Base-by-base conservation (phyloP, 2,329 filamentous ascomycete species). In the Fusarium anguioides region DNA sequence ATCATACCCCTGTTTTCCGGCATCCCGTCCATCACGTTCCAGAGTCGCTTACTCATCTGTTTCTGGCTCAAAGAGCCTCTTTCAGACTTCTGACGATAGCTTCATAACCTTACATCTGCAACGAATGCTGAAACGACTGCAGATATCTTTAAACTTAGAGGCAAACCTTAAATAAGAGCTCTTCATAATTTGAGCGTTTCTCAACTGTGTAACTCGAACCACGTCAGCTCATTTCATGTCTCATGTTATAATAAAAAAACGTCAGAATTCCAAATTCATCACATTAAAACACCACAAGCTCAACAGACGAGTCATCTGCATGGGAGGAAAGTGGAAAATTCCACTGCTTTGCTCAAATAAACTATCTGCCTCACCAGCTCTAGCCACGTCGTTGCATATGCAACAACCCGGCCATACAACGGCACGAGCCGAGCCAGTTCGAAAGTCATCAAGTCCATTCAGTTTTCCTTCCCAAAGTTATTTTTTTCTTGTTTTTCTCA, bases 401-500 rank as follows among this genome's bases (percentile, higher is more conserved):
- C 49, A 56, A 48, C 54, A 65, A 39, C 35, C 36, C 12, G 45
- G 42, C 41, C 41, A 60, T 52, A 40, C 33, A 53, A 33, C 46
- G 53, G 50, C 52, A 59, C 47, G 60, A 46, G 60, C 62, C 42
- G 50, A 72, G 64, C 69, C 41, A 51, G 71, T 74, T 58, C 68
- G 64, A 60, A 70, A 72, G 66, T 47, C 62, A 64, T 68, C 57
- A 35, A 66, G 67, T 55, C 45, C 46, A 65, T 66, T 66, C 56
- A 73, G 59, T 51, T 68, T 66, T 64, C 72, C 66, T 66, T 72
- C 72, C 49, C 73, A 69, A 55, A 56, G 49, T 41, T 46, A 14
- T 68, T 60, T 71, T 70, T 70, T 63, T 57, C 56, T 70, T 72
- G 60, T 74, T 68, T 73, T 73, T 73, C 66, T 69, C 31, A 61